A percentile compares a stretch with the other conserved stretches of the same genome.
These are phyloP conservation scores for Citrus glauca DNA, from an alignment of 345 rosid genomes.

Conservation along the genomic window DNA sequence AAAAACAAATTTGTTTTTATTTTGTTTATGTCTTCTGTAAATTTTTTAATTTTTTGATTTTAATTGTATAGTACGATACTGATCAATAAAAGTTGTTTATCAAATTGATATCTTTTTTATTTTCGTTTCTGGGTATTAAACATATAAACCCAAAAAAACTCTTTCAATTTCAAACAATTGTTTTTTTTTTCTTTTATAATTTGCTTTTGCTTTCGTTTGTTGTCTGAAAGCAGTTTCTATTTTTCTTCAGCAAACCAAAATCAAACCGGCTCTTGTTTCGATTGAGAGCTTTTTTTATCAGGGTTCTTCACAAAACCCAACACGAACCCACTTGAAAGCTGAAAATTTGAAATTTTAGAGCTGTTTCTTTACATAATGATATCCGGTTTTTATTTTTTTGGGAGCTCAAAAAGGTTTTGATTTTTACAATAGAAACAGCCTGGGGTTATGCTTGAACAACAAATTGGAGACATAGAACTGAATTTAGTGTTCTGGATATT, in stretches of 20 bases:
- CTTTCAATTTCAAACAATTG: not conserved
- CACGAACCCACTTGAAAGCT: conserved; percentile 20
- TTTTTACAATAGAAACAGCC: conserved; percentile 21
- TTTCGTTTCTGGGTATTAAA: conserved; percentile 9
- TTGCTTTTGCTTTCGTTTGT: not conserved
- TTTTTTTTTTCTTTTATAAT: not conserved
- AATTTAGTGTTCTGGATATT: conserved; percentile 31
- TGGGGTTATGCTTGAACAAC: conserved; percentile 39
- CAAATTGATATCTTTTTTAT: conserved; percentile 5
- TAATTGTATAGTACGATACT: not conserved
- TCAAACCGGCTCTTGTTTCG: conserved; percentile 12
- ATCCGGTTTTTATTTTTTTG: not conserved
- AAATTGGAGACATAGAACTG: conserved; percentile 32
- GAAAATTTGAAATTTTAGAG: conserved; percentile 13
- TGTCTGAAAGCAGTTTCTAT: not conserved
- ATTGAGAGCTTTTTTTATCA: conserved; percentile 14
- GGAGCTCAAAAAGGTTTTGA: not conserved
- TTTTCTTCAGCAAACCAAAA: not conserved
- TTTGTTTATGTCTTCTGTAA: not conserved
- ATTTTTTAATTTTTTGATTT: conserved; percentile 2
- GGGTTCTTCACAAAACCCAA: conserved; percentile 5
- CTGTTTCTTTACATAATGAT: conserved; percentile 10
- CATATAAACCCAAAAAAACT: not conserved
- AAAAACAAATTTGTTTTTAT: conserved; percentile 1
- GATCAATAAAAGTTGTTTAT: not conserved